phyloP scores from a whole-genome alignment of 352 stramenopile species.

The Globisporangium nodosum region DNA sequence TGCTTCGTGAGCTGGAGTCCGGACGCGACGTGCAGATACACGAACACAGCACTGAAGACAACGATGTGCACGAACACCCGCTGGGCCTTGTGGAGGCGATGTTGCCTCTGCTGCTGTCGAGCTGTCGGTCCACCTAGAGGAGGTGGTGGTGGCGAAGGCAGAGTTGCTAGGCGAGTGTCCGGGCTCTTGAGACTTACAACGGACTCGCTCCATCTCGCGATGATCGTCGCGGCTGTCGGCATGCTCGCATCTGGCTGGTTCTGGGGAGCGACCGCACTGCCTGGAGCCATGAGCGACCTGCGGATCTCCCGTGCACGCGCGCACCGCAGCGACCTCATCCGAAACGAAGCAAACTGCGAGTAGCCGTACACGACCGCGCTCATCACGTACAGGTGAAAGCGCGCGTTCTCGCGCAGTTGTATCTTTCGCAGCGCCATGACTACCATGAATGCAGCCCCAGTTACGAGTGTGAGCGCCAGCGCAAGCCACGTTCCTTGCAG shows the following conservation, averaged over 20 bases:
- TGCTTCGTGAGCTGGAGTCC: constrained; percentile 12
- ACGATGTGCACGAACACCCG: constrained; percentile 8
- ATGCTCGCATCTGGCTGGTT: not conserved
- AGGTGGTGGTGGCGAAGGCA: not conserved
- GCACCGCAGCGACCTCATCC: not conserved
- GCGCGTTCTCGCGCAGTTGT: constrained; percentile 1
- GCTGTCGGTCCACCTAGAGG: constrained; percentile 3
- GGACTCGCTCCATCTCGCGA: not conserved
- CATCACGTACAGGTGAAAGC: constrained; percentile 8
- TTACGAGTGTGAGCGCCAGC: not conserved
- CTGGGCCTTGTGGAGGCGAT: not conserved
- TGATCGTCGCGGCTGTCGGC: not conserved
- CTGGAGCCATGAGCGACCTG: not conserved
- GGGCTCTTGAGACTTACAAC: not conserved
- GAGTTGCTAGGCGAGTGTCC: not conserved
- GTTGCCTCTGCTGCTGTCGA: not conserved
- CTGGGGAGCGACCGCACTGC: not conserved
- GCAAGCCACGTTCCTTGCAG: constrained; percentile 6
- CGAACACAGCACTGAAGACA: constrained; percentile 14
- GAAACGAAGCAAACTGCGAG: constrained; percentile 1
- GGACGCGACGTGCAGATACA: constrained; percentile 20
- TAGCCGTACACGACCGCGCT: constrained; percentile 6
- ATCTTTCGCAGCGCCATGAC: not conserved
- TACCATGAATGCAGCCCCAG: constrained; percentile 1
- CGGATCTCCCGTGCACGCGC: not conserved